Conservation (phyloP, 768 basidiomycete species). For the Clitopilus hobsonii region DNA sequence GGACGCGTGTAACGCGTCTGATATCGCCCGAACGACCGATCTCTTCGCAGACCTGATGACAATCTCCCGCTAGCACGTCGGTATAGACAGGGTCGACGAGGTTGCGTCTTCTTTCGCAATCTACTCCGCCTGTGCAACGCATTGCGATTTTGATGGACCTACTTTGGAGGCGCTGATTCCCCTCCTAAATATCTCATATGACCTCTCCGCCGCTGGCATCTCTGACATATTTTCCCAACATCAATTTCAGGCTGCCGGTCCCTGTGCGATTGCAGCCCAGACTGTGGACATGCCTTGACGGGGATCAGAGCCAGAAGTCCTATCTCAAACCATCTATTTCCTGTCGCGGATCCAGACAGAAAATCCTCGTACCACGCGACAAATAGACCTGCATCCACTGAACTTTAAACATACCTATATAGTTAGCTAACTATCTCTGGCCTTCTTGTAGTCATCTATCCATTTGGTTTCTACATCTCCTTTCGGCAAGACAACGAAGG, state of each 20-base stretch:
- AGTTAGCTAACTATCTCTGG: constrained; percentile 21
- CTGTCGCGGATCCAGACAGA: background rate
- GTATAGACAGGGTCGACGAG: background rate
- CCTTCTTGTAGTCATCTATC: constrained; percentile 83
- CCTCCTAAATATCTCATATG: background rate
- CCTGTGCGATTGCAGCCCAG: background rate
- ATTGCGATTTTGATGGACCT: background rate
- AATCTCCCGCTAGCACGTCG: background rate
- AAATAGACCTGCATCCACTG: no score
- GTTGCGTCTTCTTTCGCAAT: background rate
- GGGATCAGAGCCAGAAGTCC: background rate
- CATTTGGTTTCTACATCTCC: constrained; percentile 76
- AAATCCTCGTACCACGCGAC: background rate
- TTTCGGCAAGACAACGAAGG: constrained; percentile 74
- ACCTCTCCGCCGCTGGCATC: background rate
- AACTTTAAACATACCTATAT: background rate
- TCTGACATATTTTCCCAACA: constrained; percentile 1
- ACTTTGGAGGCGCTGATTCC: background rate
- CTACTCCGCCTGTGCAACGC: background rate
- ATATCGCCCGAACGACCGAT: background rate
- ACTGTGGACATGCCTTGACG: background rate
- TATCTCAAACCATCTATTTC: background rate
- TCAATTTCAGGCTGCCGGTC: background rate
- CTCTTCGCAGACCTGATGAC: background rate
- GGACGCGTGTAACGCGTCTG: background rate